phyloP scores from a whole-genome alignment of 768 basidiomycete species.

The Phaeotremella skinneri region DNA sequence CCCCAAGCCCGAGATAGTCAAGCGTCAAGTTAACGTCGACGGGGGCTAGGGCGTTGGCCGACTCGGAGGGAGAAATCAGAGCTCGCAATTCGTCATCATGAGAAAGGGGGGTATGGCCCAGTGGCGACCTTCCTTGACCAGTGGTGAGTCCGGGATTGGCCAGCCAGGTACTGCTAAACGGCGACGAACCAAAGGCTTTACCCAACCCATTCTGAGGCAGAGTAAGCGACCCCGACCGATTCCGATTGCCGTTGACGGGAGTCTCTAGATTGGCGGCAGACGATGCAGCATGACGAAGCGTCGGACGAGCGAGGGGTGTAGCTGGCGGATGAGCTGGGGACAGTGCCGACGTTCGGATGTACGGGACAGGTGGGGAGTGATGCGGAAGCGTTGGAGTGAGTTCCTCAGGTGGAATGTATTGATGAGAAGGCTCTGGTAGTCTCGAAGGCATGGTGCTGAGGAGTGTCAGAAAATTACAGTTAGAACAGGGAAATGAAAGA shows the following conservation, averaged over 20 bases:
- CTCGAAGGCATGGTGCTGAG: conserved; percentile 83
- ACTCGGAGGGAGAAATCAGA: conserved; percentile 63
- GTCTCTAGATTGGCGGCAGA: conserved; percentile 41
- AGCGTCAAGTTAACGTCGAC: conserved; percentile 86
- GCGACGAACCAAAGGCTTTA: conserved; percentile 75
- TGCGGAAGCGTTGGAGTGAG: conserved; percentile 55
- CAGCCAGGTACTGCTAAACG: conserved; percentile 90
- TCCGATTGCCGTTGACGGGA: conserved; percentile 59
- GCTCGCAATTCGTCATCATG: conserved; percentile 72
- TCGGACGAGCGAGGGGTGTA: conserved; percentile 32
- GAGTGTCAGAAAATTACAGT: background rate
- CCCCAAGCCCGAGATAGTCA: conserved; percentile 94
- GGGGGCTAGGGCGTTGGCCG: conserved; percentile 51
- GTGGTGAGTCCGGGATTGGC: conserved; percentile 50
- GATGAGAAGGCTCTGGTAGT: conserved; percentile 80
- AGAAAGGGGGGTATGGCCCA: conserved; percentile 21
- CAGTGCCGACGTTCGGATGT: conserved; percentile 58
- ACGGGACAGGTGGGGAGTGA: conserved; percentile 55
- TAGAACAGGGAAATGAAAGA: background rate
- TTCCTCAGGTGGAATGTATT: conserved; percentile 63
- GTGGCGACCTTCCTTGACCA: conserved; percentile 53
- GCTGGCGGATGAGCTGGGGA: conserved; percentile 49
- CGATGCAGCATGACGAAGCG: conserved; percentile 45
- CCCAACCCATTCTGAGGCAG: conserved; percentile 69
- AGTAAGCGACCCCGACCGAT: conserved; percentile 89